These are phyloP conservation scores for Annulohypoxylon maeteangense DNA, from an alignment of 495 filamentous ascomycete species.

Conservation along the genomic window DNA sequence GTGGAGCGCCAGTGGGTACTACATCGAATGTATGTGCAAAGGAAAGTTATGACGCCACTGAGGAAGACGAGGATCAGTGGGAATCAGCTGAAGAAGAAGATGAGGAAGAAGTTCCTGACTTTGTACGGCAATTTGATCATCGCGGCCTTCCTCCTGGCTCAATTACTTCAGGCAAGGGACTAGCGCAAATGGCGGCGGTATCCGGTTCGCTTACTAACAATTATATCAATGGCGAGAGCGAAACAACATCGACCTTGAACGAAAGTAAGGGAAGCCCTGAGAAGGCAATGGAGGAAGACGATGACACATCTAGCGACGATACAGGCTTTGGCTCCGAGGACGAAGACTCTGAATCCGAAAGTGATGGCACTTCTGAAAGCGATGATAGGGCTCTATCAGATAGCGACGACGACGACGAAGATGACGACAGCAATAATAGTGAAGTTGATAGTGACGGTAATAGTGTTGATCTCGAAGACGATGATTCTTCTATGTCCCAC, in stretches of 20 bases:
- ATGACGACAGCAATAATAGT: neutral
- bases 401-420: slow-evolving; percentile 15
- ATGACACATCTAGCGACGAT: slow-evolving; percentile 40
- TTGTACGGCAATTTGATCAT: slow-evolving; percentile 57
- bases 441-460: slow-evolving; percentile 27
- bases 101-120: slow-evolving; percentile 44
- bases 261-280: slow-evolving; percentile 47
- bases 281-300: slow-evolving; percentile 49
- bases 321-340: slow-evolving; percentile 32
- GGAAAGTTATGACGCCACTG: neutral
- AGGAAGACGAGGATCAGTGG: slow-evolving; percentile 12
- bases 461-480: slow-evolving; percentile 16
- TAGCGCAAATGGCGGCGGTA: slow-evolving; percentile 51
- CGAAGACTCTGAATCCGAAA: slow-evolving; percentile 36
- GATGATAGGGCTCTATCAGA: slow-evolving; percentile 4
- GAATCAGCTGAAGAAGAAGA: slow-evolving; percentile 1
- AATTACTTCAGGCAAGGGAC: slow-evolving; percentile 55
- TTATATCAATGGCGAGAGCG: slow-evolving; percentile 43
- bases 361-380: slow-evolving; percentile 18
- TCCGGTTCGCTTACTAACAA: slow-evolving; percentile 37
- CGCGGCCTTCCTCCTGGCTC: slow-evolving; percentile 63
- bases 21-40: neutral
- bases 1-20: neutral
- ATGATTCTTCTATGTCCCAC: neutral
- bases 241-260: slow-evolving; percentile 40